These are phyloP conservation scores for Vitellaria paradoxa DNA, from an alignment of 179 eudicot genomes.

Conservation along the genomic window DNA sequence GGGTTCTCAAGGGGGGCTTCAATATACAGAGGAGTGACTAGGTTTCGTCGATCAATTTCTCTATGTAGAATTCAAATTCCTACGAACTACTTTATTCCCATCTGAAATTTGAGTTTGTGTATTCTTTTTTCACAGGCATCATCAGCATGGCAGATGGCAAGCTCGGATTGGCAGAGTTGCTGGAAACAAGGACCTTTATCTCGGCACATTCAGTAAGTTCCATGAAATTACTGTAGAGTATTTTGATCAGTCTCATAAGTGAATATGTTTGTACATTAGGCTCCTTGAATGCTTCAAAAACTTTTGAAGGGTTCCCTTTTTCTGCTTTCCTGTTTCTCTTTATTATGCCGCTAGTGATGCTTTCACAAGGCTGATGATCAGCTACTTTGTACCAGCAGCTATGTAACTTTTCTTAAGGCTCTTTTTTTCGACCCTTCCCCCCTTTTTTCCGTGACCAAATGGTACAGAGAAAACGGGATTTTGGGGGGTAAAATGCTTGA, in stretches of 20 bases:
- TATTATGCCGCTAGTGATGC: slow-evolving; percentile 20
- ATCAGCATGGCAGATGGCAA: slow-evolving; percentile 78
- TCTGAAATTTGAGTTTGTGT: not conserved
- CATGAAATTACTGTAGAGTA: not conserved
- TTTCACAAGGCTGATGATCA: slow-evolving; percentile 30
- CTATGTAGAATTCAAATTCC: not conserved
- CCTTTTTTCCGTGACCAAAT: not conserved
- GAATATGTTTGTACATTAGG: not conserved
- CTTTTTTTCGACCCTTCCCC: slow-evolving; percentile 12
- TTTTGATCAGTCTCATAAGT: no score
- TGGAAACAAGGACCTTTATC: slow-evolving; percentile 69
- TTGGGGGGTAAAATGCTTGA: not conserved
- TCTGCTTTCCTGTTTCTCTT: not conserved
- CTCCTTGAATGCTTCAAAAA: not conserved
- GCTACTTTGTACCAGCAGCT: slow-evolving; percentile 22
- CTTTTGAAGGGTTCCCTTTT: slow-evolving; percentile 1
- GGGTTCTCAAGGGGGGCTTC: slow-evolving; percentile 73
- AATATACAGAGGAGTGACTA: slow-evolving; percentile 66
- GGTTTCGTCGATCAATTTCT: slow-evolving; percentile 22
- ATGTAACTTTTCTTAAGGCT: slow-evolving; percentile 45
- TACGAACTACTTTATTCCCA: not conserved
- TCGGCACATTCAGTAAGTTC: slow-evolving; percentile 62
- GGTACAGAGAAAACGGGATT: not conserved
- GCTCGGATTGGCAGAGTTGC: slow-evolving; percentile 72
- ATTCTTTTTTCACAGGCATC: slow-evolving; percentile 41